Base-by-base conservation (phyloP, 23 red algal genomes). In the Cyanidioschyzon merolae region DNA sequence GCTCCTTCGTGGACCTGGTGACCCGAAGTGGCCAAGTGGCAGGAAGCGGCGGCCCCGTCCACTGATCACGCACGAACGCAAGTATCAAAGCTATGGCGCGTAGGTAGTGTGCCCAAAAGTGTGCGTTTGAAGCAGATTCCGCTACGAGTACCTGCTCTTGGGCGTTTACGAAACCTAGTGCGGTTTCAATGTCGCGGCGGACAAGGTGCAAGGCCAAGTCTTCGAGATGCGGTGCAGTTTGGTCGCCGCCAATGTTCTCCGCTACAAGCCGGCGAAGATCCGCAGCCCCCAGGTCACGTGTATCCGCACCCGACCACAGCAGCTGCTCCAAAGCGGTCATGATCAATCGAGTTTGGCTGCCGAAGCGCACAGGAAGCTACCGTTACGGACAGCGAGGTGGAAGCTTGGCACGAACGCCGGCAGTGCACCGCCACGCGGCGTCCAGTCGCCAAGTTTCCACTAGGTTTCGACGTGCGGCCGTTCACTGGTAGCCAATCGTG, bases 41-140 rank as follows among this genome's bases (percentile, higher is more conserved):
- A 26, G 17, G 26, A n/a, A 77, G 30, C 37, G 75, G 38, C 37
- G 75, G 75, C 1, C 75, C 75, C 75, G 75, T 77, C 75, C 75
- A 77, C 39, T 77, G 39, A 31, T 77, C 30, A 1, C 36, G 75
- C 38, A 31, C 75, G 50, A 77, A 77, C 75, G 75, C 41, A 26
- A 50, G 26, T 1, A 77, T 21, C 39, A 77, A 31, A 1, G 75
- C 75, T 1, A 77, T n/a, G 31, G 38, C 75, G 40, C 36, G 15
- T 0, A 77, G 31, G 50, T 77, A 77, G 18, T 24, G 31, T 21
- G 74, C n/a, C 74, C 45, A 54, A 21, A 54, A 54, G n/a, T n/a
- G n/a, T 15, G 21, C 12, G 45, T 54, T 54, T 21, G 7, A 7
- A 21, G 21, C 12, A 15, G 7, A 7, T 54, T 7, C 45, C 12